phyloP scores from a whole-genome alignment of 140 eudicot species.

The Bidens hawaiensis region DNA sequence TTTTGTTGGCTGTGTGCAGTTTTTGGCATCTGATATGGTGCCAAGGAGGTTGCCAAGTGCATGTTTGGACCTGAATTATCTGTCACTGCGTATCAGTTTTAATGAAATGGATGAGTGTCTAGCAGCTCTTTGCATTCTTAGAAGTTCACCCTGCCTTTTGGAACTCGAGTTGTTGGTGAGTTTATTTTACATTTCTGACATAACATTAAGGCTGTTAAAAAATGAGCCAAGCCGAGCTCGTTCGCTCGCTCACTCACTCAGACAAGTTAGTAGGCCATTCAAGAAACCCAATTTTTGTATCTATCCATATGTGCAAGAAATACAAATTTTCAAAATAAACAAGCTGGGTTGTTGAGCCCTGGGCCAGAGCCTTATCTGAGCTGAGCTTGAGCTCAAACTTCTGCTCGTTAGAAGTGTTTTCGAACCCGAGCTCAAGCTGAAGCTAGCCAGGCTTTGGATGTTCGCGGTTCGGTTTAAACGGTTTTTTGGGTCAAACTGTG shows the following conservation, averaged over 20 bases:
- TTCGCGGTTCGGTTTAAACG: too few relatives aligned
- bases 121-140: slow-evolving; percentile 84
- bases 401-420: background rate
- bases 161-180: slow-evolving; percentile 88
- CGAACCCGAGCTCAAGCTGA: background rate
- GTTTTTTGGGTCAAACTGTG: too few relatives aligned
- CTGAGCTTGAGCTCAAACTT: background rate
- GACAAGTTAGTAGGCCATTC: background rate
- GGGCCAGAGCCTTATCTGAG: background rate
- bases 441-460: background rate
- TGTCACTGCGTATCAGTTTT: slow-evolving; percentile 76
- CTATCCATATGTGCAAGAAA: background rate
- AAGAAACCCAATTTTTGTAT: background rate
- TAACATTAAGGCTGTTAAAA: background rate
- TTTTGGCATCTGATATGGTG: slow-evolving; percentile 67
- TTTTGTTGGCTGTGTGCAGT: slow-evolving; percentile 28
- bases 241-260: too few relatives aligned
- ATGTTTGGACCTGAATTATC: slow-evolving; percentile 64
- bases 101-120: slow-evolving; percentile 56
- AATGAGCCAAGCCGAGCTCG: background rate
- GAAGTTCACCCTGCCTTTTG: slow-evolving; percentile 83
- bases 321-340: too few relatives aligned
- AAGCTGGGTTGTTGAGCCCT: background rate
- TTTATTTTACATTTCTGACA: slow-evolving; percentile 1
- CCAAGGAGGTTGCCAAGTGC: slow-evolving; percentile 69